phyloP scores from a whole-genome alignment of 805 yeast genomes.

The Candida nitratophila region DNA sequence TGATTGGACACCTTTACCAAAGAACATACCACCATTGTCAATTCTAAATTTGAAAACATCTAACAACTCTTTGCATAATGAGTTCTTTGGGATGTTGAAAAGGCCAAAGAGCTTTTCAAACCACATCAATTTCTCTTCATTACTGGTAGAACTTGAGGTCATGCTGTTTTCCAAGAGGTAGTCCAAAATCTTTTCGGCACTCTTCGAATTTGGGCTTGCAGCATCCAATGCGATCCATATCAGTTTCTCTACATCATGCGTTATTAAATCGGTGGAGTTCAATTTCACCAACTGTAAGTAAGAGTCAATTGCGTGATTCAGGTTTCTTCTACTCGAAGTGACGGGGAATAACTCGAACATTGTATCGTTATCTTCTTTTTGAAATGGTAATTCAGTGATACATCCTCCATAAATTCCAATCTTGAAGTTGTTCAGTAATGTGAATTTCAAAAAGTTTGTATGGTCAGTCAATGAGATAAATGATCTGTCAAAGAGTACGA shows the following conservation, averaged over 20 bases:
- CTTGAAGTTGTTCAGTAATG: slow-evolving; percentile 26
- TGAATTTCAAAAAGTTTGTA: slow-evolving; percentile 24
- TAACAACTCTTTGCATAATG: slow-evolving; percentile 16
- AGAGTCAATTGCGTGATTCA: slow-evolving; percentile 21
- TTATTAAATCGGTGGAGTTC: slow-evolving; percentile 7
- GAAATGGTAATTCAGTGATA: slow-evolving; percentile 17
- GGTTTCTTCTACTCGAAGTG: slow-evolving; percentile 23
- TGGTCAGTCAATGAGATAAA: slow-evolving; percentile 23
- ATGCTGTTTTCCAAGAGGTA: slow-evolving; percentile 16
- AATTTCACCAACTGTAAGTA: slow-evolving; percentile 23
- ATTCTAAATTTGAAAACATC: slow-evolving; percentile 20
- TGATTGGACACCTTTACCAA: slow-evolving; percentile 6
- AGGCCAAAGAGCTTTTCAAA: slow-evolving; percentile 19
- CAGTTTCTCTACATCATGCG: slow-evolving; percentile 13
- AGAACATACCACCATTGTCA: slow-evolving; percentile 24
- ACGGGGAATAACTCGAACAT: slow-evolving; percentile 23
- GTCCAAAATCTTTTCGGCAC: slow-evolving; percentile 14
- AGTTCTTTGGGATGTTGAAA: slow-evolving; percentile 19
- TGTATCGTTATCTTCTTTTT: slow-evolving; percentile 14
- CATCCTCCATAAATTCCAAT: slow-evolving; percentile 22
- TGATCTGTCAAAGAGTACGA: slow-evolving; percentile 37
- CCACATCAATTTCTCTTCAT: slow-evolving; percentile 18
- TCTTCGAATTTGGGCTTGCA: slow-evolving; percentile 13
- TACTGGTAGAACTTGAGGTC: slow-evolving; percentile 5
- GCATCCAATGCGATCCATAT: slow-evolving; percentile 28